phyloP scores from a whole-genome alignment of 2,329 filamentous ascomycete genomes.

The Acrodontium crateriforme region DNA sequence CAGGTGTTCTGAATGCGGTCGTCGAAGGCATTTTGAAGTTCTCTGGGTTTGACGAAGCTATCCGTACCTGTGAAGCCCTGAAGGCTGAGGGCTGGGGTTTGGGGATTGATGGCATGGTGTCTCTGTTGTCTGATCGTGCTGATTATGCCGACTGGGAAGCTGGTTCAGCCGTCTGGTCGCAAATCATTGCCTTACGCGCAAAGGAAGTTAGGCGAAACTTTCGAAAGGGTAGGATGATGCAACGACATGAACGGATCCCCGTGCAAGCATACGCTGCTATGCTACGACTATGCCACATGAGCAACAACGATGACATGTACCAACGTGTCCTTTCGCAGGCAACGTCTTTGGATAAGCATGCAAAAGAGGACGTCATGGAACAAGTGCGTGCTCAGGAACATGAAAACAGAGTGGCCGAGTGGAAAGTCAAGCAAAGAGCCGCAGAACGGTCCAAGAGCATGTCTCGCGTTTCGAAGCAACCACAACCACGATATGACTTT shows the following conservation, averaged over 20 bases:
- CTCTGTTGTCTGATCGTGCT: constrained; percentile 29
- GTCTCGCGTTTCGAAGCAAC: too few species aligned
- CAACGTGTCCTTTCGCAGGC: too few species aligned
- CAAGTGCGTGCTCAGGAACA: too few species aligned
- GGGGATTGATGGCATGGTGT: constrained; percentile 24
- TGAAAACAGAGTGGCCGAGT: too few species aligned
- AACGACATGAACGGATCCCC: constrained; percentile 4
- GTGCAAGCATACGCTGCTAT: constrained; percentile 10
- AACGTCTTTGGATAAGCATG: too few species aligned
- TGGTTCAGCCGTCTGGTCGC: constrained; percentile 28
- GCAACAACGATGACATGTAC: too few species aligned
- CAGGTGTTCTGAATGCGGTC: constrained; percentile 29
- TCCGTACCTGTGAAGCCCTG: constrained; percentile 29
- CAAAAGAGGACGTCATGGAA: too few species aligned
- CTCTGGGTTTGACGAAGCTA: constrained; percentile 29
- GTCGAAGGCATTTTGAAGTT: constrained; percentile 31
- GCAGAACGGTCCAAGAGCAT: too few species aligned
- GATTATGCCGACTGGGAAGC: constrained; percentile 23
- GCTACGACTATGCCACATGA: constrained; percentile 9
- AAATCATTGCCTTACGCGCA: constrained; percentile 21
- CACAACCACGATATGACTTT: too few species aligned
- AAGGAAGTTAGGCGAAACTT: constrained; percentile 1
- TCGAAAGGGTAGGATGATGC: too few species aligned
- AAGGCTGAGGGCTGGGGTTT: constrained; percentile 33
- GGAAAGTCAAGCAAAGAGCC: too few species aligned